Conservation (phyloP, 2,329 filamentous ascomycete genomes). For the Colletotrichum sansevieriae region DNA sequence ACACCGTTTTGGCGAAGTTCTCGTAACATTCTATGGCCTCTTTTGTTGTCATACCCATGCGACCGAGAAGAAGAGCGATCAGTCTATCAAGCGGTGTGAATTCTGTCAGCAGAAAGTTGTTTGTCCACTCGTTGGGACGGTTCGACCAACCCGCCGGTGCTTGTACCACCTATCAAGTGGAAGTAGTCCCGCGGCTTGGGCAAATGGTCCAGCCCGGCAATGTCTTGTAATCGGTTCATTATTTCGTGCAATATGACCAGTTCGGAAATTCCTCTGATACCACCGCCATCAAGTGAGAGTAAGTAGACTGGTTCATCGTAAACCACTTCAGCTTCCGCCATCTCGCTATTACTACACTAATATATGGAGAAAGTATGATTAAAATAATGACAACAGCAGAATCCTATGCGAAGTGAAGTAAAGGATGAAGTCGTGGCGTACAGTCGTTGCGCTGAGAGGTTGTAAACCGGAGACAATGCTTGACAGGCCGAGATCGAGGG, state of each 20-base stretch:
- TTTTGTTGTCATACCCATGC: too few species aligned
- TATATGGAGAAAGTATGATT: background rate
- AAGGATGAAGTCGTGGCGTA: background rate
- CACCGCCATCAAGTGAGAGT: conserved; percentile 33
- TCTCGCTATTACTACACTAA: too few species aligned
- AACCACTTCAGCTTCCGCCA: too few species aligned
- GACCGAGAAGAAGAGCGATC: too few species aligned
- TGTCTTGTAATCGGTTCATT: conserved; percentile 43
- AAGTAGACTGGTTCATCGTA: conserved; percentile 34
- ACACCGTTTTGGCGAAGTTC: too few species aligned
- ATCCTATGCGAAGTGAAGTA: background rate
- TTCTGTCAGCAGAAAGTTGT: too few species aligned
- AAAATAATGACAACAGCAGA: background rate
- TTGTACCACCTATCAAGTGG: conserved; percentile 49
- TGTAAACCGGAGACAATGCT: fast-evolving
- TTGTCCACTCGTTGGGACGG: too few species aligned
- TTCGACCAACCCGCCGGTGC: conserved; percentile 46
- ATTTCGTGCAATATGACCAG: conserved; percentile 46
- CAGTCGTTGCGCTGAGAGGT: background rate
- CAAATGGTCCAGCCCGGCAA: conserved; percentile 37
- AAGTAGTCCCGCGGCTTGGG: conserved; percentile 47
- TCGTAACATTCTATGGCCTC: too few species aligned
- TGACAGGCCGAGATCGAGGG: background rate
- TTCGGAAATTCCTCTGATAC: conserved; percentile 43
- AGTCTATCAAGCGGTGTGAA: too few species aligned